phyloP scores from a whole-genome alignment of 2,329 filamentous ascomycete species.

The Neurospora crassa region DNA sequence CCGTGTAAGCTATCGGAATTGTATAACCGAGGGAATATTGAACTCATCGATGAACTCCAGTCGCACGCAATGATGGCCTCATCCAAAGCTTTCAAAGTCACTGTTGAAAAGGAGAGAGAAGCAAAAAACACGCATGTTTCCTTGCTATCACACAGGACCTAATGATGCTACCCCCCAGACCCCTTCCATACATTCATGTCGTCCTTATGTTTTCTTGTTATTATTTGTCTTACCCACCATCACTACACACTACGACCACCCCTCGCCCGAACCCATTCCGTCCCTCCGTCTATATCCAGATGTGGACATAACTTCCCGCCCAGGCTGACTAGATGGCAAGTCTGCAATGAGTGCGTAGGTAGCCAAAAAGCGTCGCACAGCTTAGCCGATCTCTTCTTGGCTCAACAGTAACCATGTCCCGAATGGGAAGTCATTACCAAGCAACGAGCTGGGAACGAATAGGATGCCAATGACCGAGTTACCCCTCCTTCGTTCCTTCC shows the following conservation, averaged over 20 bases:
- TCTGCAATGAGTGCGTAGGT: background rate
- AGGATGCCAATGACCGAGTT: background rate
- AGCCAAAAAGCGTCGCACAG: background rate
- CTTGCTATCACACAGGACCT: background rate
- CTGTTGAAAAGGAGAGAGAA: background rate
- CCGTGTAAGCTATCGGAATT: background rate
- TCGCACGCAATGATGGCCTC: background rate
- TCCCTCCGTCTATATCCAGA: background rate
- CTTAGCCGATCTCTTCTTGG: background rate
- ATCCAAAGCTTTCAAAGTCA: background rate
- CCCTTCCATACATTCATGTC: background rate
- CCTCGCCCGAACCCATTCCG: background rate
- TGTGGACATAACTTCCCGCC: background rate
- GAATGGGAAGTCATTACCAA: background rate
- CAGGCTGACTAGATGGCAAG: background rate
- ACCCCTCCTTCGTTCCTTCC: background rate
- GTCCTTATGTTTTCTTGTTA: background rate
- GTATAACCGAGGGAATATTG: background rate
- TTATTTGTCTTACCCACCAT: background rate
- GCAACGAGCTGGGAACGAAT: background rate
- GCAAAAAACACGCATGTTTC: background rate
- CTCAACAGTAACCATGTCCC: background rate
- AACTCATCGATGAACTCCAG: background rate
- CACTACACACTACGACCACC: background rate
- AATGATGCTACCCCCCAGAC: background rate